Conservation (phyloP, 1,284 basidiomycete species). For the Cutaneotrichosporon daszewskae region DNA sequence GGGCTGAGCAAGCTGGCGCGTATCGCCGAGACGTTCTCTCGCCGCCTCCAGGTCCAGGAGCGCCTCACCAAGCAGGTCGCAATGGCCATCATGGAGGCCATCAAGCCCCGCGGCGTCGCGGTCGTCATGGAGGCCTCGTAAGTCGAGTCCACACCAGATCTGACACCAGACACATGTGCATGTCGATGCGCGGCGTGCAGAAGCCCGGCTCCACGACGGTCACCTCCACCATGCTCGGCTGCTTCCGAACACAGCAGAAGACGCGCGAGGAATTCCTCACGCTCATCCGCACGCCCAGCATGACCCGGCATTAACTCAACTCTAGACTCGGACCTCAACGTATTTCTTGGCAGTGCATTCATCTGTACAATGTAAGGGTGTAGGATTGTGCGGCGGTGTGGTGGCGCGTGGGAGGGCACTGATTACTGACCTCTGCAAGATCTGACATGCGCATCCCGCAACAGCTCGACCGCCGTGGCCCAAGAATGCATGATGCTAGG, state of each 20-base stretch:
- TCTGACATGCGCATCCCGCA: too few species aligned
- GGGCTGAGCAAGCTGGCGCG: slow-evolving; percentile 96
- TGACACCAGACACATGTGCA: slow-evolving; percentile 80
- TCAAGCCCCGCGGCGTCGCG: slow-evolving; percentile 94
- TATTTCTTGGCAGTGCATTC: slow-evolving; percentile 16
- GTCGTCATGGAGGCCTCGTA: slow-evolving; percentile 98
- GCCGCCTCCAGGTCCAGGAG: slow-evolving; percentile 95
- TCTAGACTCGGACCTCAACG: not conserved
- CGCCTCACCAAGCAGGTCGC: slow-evolving; percentile 97
- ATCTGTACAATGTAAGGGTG: slow-evolving; percentile 20
- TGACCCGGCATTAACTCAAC: slow-evolving; percentile 25
- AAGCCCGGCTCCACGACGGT: slow-evolving; percentile 94
- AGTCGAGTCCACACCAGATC: slow-evolving; percentile 42
- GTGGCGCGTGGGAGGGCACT: too few species aligned
- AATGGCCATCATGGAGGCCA: slow-evolving; percentile 92
- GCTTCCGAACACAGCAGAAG: slow-evolving; percentile 94
- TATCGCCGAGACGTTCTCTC: slow-evolving; percentile 95
- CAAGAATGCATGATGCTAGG: too few species aligned
- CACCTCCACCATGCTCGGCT: slow-evolving; percentile 98
- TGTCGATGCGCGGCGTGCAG: slow-evolving; percentile 99
- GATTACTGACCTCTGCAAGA: too few species aligned
- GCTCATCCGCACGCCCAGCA: slow-evolving; percentile 35
- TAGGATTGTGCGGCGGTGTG: too few species aligned
- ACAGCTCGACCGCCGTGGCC: too few species aligned
- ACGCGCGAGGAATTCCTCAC: slow-evolving; percentile 74